phyloP scores from a whole-genome alignment of 1,139 yeast species.

The Sugiyamaella xylanicola region DNA sequence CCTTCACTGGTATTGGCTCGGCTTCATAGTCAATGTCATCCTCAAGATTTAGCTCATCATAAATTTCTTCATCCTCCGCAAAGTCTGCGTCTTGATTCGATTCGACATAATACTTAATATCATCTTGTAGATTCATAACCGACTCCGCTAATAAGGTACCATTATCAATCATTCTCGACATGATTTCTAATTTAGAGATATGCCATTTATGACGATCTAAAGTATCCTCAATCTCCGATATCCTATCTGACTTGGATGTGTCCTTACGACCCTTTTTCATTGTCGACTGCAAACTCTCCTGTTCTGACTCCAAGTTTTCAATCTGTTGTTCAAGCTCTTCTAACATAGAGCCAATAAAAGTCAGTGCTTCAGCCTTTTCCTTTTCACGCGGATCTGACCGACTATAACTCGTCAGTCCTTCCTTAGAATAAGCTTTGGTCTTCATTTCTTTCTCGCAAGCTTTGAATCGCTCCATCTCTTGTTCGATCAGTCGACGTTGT shows the following conservation, averaged over 20 bases:
- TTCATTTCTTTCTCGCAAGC: slow-evolving; percentile 93
- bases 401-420: slow-evolving; percentile 76
- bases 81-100: slow-evolving; percentile 95
- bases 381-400: slow-evolving; percentile 76
- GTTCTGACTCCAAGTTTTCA: slow-evolving; percentile 77
- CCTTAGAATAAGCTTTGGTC: slow-evolving; percentile 93
- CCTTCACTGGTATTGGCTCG: slow-evolving; percentile 40
- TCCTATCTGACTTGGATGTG: slow-evolving; percentile 53
- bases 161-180: slow-evolving; percentile 77
- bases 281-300: slow-evolving; percentile 58
- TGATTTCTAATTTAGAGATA: slow-evolving; percentile 71
- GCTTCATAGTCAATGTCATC: slow-evolving; percentile 61
- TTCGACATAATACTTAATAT: slow-evolving; percentile 90
- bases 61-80: slow-evolving; percentile 91
- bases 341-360: slow-evolving; percentile 70
- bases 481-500: slow-evolving; percentile 80
- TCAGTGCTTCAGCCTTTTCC: slow-evolving; percentile 74
- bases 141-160: slow-evolving; percentile 81
- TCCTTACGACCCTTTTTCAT: slow-evolving; percentile 63
- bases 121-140: slow-evolving; percentile 81
- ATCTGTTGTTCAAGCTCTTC: slow-evolving; percentile 84
- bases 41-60: slow-evolving; percentile 81
- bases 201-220: slow-evolving; percentile 82
- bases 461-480: slow-evolving; percentile 89
- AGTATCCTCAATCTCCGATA: slow-evolving; percentile 63